phyloP scores from a whole-genome alignment of 257 asterid genomes.

The Plantago ovata region DNA sequence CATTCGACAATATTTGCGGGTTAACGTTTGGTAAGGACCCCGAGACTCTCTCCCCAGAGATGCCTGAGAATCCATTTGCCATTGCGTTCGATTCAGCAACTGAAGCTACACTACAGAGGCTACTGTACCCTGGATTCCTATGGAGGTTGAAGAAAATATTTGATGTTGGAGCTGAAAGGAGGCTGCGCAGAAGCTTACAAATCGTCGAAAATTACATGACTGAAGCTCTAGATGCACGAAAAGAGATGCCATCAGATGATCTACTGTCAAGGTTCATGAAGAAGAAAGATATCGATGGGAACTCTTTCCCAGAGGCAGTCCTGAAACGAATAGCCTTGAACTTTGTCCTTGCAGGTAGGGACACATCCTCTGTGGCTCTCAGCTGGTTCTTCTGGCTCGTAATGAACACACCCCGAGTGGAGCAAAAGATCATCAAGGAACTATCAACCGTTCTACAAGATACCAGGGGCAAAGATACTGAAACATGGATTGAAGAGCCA shows the following conservation, averaged over 20 bases:
- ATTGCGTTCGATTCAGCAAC: slow-evolving; percentile 80
- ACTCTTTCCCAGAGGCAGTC: slow-evolving; percentile 38
- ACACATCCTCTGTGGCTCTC: slow-evolving; percentile 85
- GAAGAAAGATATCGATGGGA: slow-evolving; percentile 57
- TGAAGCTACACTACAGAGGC: slow-evolving; percentile 70
- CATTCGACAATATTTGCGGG: slow-evolving; percentile 85
- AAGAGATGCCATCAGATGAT: slow-evolving; percentile 64
- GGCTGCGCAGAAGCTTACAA: slow-evolving; percentile 43
- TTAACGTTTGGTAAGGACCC: slow-evolving; percentile 85
- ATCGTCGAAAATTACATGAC: slow-evolving; percentile 73
- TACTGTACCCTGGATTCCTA: slow-evolving; percentile 62
- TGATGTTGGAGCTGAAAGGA: slow-evolving; percentile 50
- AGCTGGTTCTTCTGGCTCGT: slow-evolving; percentile 91
- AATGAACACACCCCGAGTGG: slow-evolving; percentile 53
- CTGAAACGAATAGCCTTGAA: slow-evolving; percentile 73
- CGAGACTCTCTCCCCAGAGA: slow-evolving; percentile 61
- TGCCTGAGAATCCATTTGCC: slow-evolving; percentile 75
- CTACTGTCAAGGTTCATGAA: slow-evolving; percentile 75
- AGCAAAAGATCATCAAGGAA: slow-evolving; percentile 46
- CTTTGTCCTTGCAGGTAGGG: slow-evolving; percentile 80
- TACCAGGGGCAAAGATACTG: slow-evolving; percentile 43
- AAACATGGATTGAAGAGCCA: slow-evolving; percentile 66
- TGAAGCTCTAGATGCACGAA: slow-evolving; percentile 63
- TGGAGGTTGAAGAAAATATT: slow-evolving; percentile 69
- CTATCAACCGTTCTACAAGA: slow-evolving; percentile 35